Evolutionary conservation across 1,284 basidiomycete species (phyloP).

Genomic region (Ceraceosorus guamensis): DNA sequence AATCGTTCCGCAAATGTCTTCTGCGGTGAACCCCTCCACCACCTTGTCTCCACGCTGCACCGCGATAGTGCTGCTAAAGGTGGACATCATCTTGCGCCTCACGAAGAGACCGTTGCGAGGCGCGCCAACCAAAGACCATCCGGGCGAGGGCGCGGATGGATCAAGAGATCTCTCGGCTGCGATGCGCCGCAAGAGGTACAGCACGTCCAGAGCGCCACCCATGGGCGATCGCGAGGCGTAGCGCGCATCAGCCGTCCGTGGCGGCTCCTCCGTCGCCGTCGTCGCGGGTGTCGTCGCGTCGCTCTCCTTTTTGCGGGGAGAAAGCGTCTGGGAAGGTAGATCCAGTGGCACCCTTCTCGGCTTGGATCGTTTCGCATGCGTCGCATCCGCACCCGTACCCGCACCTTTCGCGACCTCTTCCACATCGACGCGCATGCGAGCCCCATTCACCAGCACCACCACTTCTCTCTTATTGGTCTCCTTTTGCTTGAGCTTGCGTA

Average conservation of each 20-base stretch:
- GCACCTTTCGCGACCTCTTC: conserved; percentile 83
- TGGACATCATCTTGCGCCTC: conserved; percentile 65
- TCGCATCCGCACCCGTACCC: conserved; percentile 68
- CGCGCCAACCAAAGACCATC: conserved; percentile 73
- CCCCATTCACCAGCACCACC: conserved; percentile 80
- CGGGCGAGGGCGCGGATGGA: conserved; percentile 54
- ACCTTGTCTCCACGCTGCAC: conserved; percentile 85
- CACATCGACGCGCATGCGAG: conserved; percentile 74
- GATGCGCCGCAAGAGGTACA: conserved; percentile 39
- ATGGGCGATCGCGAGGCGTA: too few relatives aligned
- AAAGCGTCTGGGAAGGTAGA: conserved; percentile 47
- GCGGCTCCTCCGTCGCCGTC: conserved; percentile 25
- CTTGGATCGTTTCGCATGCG: conserved; percentile 80
- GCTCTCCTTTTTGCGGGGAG: too few relatives aligned
- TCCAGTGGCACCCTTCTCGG: conserved; percentile 82
- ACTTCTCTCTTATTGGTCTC: conserved; percentile 60
- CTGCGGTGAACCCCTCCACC: conserved; percentile 86
- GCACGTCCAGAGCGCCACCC: conserved; percentile 41
- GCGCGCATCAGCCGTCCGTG: too few relatives aligned
- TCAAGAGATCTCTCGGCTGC: conserved; percentile 49
- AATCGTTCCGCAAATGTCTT: conserved; percentile 65
- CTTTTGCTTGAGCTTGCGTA: conserved; percentile 59
- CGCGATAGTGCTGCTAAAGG: conserved; percentile 72
- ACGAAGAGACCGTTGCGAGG: conserved; percentile 71
- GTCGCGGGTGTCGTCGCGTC: background rate